Evolutionary conservation across 768 basidiomycete genomes (phyloP), one percentile per base, ranked within the genome.

Genomic region (Podaxis mareebaensis): DNA sequence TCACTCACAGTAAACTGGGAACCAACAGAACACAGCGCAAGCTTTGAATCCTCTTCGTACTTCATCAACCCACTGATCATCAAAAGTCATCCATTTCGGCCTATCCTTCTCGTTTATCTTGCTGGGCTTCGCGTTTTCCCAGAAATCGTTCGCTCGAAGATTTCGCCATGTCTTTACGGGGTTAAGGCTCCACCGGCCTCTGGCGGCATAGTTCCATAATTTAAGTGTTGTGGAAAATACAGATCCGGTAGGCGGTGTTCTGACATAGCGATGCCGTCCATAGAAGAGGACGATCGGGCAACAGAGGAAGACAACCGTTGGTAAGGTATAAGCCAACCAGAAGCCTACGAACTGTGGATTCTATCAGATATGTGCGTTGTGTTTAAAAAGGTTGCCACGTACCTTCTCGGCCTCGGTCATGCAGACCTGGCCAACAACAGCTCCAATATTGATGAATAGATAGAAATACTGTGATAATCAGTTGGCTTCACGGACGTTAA

Each of bases 61-160:
- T 68, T 93, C 91, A 56, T 91, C 89, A 7, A 93, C 89, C 89
- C 90, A 92, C 58, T 78, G 70, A 67, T 93, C 91, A 67, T 92
- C 89, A 63, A 85, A 92, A 5, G 74, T 85, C 89, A 92, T 91
- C 90, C 90, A 92, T 7, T 24, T 36, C 0, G 90, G 90, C 39
- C 73, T 73, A 33, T 76, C 75, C 1, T 70, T 79, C 1, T 68
- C 67, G 30, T 79, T 74, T 57, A 81, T 79, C 30, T 76, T 77
- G 67, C 87, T 89, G 0, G 91, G 91, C 72, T 90, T 91, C 2
- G 79, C 88, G 48, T 67, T 76, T 48, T 92, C 90, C 90, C 89
- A 93, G 77, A 92, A 91, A 65, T 86, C 87, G 15, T 77, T 67
- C 0, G 84, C 81, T 12, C 76, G 82, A 49, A 89, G 66, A 66